Base-by-base conservation (phyloP, 2,329 filamentous ascomycete species). In the Diaporthe sp. region DNA sequence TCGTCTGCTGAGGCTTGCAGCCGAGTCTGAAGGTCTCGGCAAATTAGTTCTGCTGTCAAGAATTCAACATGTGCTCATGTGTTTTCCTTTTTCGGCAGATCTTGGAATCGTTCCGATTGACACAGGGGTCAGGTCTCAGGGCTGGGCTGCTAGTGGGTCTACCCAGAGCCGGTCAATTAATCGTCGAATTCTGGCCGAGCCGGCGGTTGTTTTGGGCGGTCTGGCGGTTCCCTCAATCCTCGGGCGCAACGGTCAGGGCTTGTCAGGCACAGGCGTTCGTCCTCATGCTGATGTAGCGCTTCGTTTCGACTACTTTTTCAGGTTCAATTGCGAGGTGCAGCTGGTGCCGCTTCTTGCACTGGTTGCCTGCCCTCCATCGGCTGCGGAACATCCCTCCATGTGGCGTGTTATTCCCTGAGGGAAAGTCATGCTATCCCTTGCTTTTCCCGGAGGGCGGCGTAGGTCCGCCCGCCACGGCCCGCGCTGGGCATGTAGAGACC, bases 51-150 rank as follows among this genome's bases (percentile, higher is more conserved):
- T 53, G 65, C 65, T 53, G 15, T 68, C 47, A 28, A 39, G 65
- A 68, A 37, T 39, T 42, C 37, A 15, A 42, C 65, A 55, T 55
- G 49, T 55, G 65, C 49, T 53, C 49, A 8, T 51, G 22, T 37
- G 31, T 55, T 53, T 55, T 42, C n/a, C 17, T 55, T 55, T 42
- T 70, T 70, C 28, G 65, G 65, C 22, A 70, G 49, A 70, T 70
- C 65, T 55, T 55, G 65, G 65, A 70, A 70, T 70, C 65, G 65
- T 70, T 39, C 65, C 65, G 49, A 70, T 55, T 70, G 65, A 70
- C 65, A 55, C 65, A 70, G 49, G 47, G 65, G 65, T 42, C 47
- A 51, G 65, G 65, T 70, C 37, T 70, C 65, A 70, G 49, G 65
- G 49, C 65, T 55, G 49, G 65, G 37, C 65, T 55, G 13, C 13